phyloP scores from a whole-genome alignment of 495 filamentous ascomycete genomes.

The Lasiosphaeria miniovina region DNA sequence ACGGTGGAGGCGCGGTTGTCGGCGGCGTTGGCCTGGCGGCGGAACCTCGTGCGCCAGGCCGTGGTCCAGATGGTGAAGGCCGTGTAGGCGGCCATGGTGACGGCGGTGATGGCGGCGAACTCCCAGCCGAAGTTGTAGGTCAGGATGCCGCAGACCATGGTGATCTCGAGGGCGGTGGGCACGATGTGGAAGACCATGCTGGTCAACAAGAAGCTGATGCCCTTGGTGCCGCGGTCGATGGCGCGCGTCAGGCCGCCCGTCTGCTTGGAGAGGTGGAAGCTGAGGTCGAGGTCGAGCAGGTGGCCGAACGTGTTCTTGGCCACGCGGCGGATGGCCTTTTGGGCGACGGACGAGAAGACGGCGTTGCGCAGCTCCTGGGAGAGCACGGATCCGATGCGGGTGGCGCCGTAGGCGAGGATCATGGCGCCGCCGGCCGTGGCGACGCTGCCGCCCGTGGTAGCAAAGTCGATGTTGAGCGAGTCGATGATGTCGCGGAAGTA shows the following conservation, averaged over 20 bases:
- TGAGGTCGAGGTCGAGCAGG: constrained; percentile 80
- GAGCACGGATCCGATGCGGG: constrained; percentile 79
- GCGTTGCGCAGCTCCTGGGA: constrained; percentile 94
- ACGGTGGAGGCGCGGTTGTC: constrained; percentile 95
- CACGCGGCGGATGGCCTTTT: constrained; percentile 90
- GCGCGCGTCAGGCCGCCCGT: constrained; percentile 92
- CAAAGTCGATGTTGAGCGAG: constrained; percentile 93
- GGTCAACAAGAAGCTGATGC: constrained; percentile 92
- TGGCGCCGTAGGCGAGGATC: constrained; percentile 86
- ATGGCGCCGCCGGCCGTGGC: constrained; percentile 85
- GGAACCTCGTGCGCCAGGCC: constrained; percentile 94
- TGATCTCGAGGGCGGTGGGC: constrained; percentile 89
- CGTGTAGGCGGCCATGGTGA: constrained; percentile 90
- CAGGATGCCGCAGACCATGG: constrained; percentile 88
- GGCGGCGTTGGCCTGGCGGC: constrained; percentile 89
- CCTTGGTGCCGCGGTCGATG: constrained; percentile 95
- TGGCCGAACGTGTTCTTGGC: constrained; percentile 92
- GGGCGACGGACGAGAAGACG: constrained; percentile 92
- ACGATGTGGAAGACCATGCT: constrained; percentile 99
- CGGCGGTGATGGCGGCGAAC: constrained; percentile 86
- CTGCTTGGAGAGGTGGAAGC: constrained; percentile 90
- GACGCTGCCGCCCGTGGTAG: constrained; percentile 75
- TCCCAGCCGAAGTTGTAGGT: constrained; percentile 91
- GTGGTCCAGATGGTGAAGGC: constrained; percentile 95
- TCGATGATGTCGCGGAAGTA: constrained; percentile 98